Evolutionary conservation across 2,329 filamentous ascomycete genomes (phyloP).

Genomic region (Hypoxylon sp.): DNA sequence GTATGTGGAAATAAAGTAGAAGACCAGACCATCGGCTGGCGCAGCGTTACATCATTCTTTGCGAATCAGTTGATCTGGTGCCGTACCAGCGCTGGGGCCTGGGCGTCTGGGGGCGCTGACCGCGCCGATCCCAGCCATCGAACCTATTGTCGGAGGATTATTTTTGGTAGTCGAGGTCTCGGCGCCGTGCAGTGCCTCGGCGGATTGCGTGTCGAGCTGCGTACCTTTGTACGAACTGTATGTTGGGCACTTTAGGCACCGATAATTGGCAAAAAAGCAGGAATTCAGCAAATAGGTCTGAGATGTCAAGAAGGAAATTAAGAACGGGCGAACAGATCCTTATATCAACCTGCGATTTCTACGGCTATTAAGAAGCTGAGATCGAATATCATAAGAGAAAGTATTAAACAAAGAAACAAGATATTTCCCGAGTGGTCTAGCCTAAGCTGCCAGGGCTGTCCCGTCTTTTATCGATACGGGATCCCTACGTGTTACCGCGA

Average conservation of each 20-base stretch:
- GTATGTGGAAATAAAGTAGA: not conserved
- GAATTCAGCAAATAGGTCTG: not conserved
- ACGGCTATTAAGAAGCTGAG: not conserved
- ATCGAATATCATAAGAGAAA: not conserved
- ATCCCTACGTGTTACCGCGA: constrained; percentile 9
- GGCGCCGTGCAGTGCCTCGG: constrained; percentile 37
- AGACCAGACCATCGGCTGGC: not conserved
- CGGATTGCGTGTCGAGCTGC: constrained; percentile 38
- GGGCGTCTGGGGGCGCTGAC: too few species aligned
- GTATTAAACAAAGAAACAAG: constrained; percentile 4
- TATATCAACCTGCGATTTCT: not conserved
- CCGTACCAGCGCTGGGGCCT: constrained; percentile 19
- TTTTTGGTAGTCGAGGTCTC: constrained; percentile 26
- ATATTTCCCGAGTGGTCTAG: too few species aligned
- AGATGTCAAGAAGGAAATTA: not conserved
- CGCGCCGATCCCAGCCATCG: constrained; percentile 21
- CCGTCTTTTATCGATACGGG: constrained; percentile 15
- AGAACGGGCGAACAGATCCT: not conserved
- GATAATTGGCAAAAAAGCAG: constrained; percentile 18
- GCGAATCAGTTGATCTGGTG: constrained; percentile 18
- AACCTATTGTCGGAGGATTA: constrained; percentile 23
- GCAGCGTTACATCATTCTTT: not conserved
- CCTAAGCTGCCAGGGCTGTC: too few species aligned
- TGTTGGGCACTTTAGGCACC: too few species aligned
- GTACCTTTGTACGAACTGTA: too few species aligned